Percentiles rank a stretch among this genome's conserved stretches.
Evolutionary conservation across 495 filamentous ascomycete species (phyloP).

Genomic region (Aspergillus nanangensis): DNA sequence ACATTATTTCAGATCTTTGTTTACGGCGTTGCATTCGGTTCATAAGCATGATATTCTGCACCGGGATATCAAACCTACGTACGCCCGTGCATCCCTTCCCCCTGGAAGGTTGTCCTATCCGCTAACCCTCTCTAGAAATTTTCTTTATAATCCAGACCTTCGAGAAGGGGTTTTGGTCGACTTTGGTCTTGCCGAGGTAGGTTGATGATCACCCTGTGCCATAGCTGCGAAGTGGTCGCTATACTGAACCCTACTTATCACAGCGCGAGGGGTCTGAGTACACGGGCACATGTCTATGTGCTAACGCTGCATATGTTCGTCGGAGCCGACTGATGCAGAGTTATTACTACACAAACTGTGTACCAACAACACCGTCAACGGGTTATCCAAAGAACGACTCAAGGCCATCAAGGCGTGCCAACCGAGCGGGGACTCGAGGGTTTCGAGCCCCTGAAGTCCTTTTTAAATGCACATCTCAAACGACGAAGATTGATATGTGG

Average conservation of each 20-base stretch:
- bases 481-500: conserved; percentile 96
- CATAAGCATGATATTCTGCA: conserved; percentile 83
- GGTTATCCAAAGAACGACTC: conserved; percentile 85
- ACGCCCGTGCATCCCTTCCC: conserved; percentile 8
- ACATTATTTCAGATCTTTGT: conserved; percentile 83
- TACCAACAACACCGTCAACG: conserved; percentile 40
- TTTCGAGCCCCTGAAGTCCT: conserved; percentile 96
- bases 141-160: conserved; percentile 83
- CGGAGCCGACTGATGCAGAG: conserved; percentile 35
- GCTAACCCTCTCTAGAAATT: conserved; percentile 55
- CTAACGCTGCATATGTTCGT: conserved; percentile 32
- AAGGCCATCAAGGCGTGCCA: conserved; percentile 82
- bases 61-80: conserved; percentile 98
- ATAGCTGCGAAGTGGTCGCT: neutral
- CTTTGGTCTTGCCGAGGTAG: conserved; percentile 84
- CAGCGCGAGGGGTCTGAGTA: conserved; percentile 43
- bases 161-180: conserved; percentile 88
- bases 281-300: conserved; percentile 37
- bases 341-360: conserved; percentile 39
- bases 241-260: neutral
- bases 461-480: conserved; percentile 95
- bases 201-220: conserved; percentile 2
- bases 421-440: conserved; percentile 91
- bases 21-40: conserved; percentile 77
- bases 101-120: neutral